Evolutionary conservation across 1,284 basidiomycete genomes (phyloP).

Genomic region (Golubevia sp.): DNA sequence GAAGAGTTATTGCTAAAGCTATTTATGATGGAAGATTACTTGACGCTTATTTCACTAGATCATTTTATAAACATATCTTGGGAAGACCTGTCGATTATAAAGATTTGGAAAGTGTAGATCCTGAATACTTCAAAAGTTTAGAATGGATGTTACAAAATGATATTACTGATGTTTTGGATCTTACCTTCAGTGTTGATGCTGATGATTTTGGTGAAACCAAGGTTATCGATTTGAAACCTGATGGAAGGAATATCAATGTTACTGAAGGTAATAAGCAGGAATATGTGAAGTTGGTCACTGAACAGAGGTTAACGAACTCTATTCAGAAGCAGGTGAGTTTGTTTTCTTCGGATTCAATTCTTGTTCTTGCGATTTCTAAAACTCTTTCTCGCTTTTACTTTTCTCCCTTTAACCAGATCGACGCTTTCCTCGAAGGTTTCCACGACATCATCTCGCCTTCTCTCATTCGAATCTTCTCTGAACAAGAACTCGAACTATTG

Average conservation of each 20-base stretch:
- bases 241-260: slow-evolving; percentile 44
- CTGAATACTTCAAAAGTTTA: slow-evolving; percentile 81
- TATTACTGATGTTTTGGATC: slow-evolving; percentile 73
- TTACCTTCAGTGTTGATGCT: slow-evolving; percentile 87
- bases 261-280: slow-evolving; percentile 90
- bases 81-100: slow-evolving; percentile 54
- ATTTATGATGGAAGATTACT: slow-evolving; percentile 59
- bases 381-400: background rate
- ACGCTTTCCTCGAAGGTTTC: slow-evolving; percentile 86
- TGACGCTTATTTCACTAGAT: slow-evolving; percentile 66
- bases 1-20: slow-evolving; percentile 58
- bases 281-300: slow-evolving; percentile 87
- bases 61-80: slow-evolving; percentile 60
- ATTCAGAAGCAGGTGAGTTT: slow-evolving; percentile 86
- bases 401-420: slow-evolving; percentile 62
- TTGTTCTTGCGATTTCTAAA: background rate
- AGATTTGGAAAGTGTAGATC: slow-evolving; percentile 56
- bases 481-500: slow-evolving; percentile 95
- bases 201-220: slow-evolving; percentile 69
- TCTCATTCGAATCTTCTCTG: slow-evolving; percentile 76
- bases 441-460: slow-evolving; percentile 84
- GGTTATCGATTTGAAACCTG: slow-evolving; percentile 51
- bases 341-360: background rate
- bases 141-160: slow-evolving; percentile 64
- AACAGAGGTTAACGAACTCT: slow-evolving; percentile 89